phyloP scores from a whole-genome alignment of 371 early-diverging fungal species.

The Chytridium lagenaria region DNA sequence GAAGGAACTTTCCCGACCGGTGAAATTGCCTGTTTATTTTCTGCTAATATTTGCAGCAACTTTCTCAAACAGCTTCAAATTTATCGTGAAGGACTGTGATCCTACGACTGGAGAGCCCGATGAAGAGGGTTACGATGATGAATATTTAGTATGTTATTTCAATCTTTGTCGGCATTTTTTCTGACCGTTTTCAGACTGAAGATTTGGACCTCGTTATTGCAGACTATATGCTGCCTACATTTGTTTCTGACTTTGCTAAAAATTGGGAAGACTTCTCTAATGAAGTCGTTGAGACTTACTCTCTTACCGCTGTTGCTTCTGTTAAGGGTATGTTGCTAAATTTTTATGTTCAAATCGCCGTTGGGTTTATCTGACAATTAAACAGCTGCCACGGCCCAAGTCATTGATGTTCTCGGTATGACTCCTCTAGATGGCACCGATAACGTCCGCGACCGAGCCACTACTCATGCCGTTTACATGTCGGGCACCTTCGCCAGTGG shows the following conservation, averaged over 20 bases:
- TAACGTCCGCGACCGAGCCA: conserved; percentile 68
- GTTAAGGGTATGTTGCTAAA: conserved; percentile 43
- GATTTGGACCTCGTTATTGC: conserved; percentile 81
- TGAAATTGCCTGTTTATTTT: conserved; percentile 33
- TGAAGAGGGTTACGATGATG: conserved; percentile 94
- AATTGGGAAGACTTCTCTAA: conserved; percentile 79
- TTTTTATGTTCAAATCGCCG: background rate
- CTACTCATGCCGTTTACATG: conserved; percentile 84
- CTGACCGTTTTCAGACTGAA: conserved; percentile 67
- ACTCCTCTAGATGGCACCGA: conserved; percentile 73
- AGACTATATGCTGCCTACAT: conserved; percentile 91
- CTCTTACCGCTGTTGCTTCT: conserved; percentile 69
- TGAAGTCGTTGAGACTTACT: conserved; percentile 87
- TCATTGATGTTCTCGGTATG: conserved; percentile 85
- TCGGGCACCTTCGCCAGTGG: conserved; percentile 88
- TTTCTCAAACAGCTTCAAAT: conserved; percentile 89
- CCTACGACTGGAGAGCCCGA: conserved; percentile 82
- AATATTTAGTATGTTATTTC: conserved; percentile 69
- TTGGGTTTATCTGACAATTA: no score
- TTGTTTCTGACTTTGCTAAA: conserved; percentile 71
- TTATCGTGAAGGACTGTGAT: conserved; percentile 93
- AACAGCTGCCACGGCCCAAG: conserved; percentile 68
- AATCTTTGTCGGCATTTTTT: no score
- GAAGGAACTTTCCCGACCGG: conserved; percentile 48
- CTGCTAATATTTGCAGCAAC: conserved; percentile 53